phyloP scores from a whole-genome alignment of 75 land plant genomes.

The Isoetes taiwanensis region DNA sequence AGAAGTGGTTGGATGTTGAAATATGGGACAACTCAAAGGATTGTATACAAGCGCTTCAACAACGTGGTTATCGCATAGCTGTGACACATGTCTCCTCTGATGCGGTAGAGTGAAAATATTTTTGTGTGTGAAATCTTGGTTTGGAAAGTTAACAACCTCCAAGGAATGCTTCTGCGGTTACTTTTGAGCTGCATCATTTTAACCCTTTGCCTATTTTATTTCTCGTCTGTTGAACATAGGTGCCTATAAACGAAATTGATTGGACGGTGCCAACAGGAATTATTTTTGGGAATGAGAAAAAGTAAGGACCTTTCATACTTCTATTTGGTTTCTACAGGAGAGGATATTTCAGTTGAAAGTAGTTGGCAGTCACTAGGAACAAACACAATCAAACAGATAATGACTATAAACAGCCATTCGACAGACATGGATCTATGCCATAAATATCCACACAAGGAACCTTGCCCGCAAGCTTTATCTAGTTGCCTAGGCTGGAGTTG shows the following conservation, averaged over 20 bases:
- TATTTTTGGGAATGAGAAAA: slow-evolving; percentile 82
- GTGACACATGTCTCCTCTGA: slow-evolving; percentile 60
- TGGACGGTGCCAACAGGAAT: slow-evolving; percentile 93
- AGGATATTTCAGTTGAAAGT: no score
- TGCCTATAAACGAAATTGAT: slow-evolving; percentile 68
- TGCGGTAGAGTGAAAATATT: no score
- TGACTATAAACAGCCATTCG: no score
- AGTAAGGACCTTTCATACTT: slow-evolving; percentile 38
- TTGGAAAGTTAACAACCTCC: no score
- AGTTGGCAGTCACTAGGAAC: no score
- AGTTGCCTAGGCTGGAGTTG: no score
- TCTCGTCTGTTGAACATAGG: slow-evolving; percentile 24
- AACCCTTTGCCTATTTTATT: not conserved
- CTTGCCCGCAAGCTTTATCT: no score
- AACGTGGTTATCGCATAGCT: slow-evolving; percentile 89
- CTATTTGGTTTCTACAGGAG: no score
- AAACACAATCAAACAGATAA: no score
- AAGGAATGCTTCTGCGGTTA: not conserved
- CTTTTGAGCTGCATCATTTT: not conserved
- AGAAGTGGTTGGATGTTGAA: slow-evolving; percentile 98
- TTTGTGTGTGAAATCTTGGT: no score
- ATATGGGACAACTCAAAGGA: slow-evolving; percentile 54
- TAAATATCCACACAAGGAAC: no score
- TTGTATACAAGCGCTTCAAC: slow-evolving; percentile 51
- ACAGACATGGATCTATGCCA: no score